Evolutionary conservation across 129 eudicot species (phyloP).

Genomic region (Pulicaria dysenterica): DNA sequence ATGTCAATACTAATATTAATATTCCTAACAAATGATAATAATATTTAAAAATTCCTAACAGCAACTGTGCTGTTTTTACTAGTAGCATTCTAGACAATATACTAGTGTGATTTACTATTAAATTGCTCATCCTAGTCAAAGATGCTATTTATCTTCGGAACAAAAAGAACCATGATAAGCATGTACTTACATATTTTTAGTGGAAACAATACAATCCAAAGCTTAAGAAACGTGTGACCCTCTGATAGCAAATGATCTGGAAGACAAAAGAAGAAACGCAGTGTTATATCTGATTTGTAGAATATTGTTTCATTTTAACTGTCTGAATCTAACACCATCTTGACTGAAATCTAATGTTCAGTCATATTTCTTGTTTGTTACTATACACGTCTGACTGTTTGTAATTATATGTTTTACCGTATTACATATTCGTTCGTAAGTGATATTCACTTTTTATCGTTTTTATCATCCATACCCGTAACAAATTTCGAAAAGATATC

Average conservation of each 20-base stretch:
- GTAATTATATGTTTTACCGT: no score
- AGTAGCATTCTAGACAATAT: constrained; percentile 3
- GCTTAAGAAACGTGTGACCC: constrained; percentile 1
- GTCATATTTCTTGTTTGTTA: no score
- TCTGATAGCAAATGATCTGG: constrained; percentile 21
- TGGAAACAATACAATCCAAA: constrained; percentile 16
- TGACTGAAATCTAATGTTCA: no score
- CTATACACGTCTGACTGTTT: no score
- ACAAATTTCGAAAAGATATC: no score
- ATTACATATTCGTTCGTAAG: no score
- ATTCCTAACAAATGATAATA: no score
- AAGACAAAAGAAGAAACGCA: constrained; percentile 8
- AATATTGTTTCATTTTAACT: neutral
- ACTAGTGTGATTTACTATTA: constrained; percentile 4
- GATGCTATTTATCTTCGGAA: neutral
- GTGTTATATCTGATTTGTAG: constrained; percentile 3
- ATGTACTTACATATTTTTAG: constrained; percentile 26
- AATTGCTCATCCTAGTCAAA: neutral
- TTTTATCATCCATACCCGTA: no score
- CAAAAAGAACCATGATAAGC: neutral
- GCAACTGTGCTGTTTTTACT: neutral
- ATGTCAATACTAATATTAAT: no score
- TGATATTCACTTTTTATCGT: no score
- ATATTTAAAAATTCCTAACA: no score
- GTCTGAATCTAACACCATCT: no score